A percentile compares a stretch with the other conserved stretches of the same genome.
Conservation (phyloP, 306 rosid species). For the Quercus suber region DNA sequence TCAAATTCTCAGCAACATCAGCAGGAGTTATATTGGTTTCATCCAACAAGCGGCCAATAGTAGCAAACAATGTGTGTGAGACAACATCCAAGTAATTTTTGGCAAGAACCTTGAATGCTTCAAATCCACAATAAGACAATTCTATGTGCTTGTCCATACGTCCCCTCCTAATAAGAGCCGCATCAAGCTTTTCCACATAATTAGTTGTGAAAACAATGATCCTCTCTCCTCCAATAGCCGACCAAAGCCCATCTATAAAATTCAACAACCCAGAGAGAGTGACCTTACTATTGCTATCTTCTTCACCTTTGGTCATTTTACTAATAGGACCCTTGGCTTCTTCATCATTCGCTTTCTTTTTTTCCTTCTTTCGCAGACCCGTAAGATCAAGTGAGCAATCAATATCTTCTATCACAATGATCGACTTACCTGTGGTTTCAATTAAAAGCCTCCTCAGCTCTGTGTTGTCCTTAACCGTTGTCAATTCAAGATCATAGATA, state of each 20-base stretch:
- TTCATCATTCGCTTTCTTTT: no score
- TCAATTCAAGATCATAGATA: constrained; percentile 44
- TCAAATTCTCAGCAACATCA: constrained; percentile 36
- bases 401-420: constrained; percentile 39
- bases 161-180: constrained; percentile 36
- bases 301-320: no score
- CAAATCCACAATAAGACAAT: constrained; percentile 37
- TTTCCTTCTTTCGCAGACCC: neutral
- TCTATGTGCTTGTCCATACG: constrained; percentile 49
- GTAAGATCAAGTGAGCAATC: constrained; percentile 57
- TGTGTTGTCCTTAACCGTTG: constrained; percentile 33
- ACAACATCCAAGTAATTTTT: no score
- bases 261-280: constrained; percentile 43
- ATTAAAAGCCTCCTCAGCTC: constrained; percentile 36
- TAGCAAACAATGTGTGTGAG: no score
- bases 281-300: no score
- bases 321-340: no score
- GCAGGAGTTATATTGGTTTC: constrained; percentile 12
- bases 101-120: constrained; percentile 36
- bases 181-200: constrained; percentile 14
- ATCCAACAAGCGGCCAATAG: no score
- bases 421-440: constrained; percentile 35
- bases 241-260: constrained; percentile 50
- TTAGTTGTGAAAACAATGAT: no score
- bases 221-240: constrained; percentile 24